These are phyloP conservation scores for Articulospora tetracladia DNA, from an alignment of 495 filamentous ascomycete genomes.

Conservation along the genomic window DNA sequence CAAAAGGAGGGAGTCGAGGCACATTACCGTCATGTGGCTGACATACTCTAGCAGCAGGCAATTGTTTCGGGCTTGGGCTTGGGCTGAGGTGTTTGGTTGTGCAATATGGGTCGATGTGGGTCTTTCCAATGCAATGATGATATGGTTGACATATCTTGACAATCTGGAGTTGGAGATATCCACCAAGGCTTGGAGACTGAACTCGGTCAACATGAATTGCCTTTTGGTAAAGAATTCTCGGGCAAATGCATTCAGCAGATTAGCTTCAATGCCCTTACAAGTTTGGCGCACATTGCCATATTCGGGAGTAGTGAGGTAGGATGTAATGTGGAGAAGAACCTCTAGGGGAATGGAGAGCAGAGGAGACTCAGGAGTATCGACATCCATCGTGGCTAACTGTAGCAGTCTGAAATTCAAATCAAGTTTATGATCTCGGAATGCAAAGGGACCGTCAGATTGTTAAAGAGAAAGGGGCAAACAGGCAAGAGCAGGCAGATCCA, in stretches of 20 bases:
- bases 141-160: conserved; percentile 35
- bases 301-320: conserved; percentile 38
- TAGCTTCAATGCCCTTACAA: conserved; percentile 40
- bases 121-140: conserved; percentile 43
- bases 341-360: conserved; percentile 12
- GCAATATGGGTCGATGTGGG: not conserved
- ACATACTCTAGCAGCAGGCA: not conserved
- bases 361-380: not conserved
- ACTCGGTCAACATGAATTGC: conserved; percentile 48
- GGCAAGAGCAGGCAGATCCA: not conserved
- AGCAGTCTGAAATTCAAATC: too few relatives aligned
- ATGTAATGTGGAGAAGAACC: conserved; percentile 37
- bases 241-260: conserved; percentile 41
- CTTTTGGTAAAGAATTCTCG: conserved; percentile 52
- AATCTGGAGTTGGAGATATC: conserved; percentile 49
- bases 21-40: not conserved
- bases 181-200: conserved; percentile 44
- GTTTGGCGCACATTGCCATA: conserved; percentile 41
- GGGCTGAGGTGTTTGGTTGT: not conserved
- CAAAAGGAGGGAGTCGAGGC: too few relatives aligned
- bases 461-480: too few relatives aligned
- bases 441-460: too few relatives aligned
- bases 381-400: not conserved
- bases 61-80: not conserved
- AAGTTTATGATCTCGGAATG: too few relatives aligned